phyloP scores from a whole-genome alignment of 2,329 filamentous ascomycete species.

The Beauveria sp. region DNA sequence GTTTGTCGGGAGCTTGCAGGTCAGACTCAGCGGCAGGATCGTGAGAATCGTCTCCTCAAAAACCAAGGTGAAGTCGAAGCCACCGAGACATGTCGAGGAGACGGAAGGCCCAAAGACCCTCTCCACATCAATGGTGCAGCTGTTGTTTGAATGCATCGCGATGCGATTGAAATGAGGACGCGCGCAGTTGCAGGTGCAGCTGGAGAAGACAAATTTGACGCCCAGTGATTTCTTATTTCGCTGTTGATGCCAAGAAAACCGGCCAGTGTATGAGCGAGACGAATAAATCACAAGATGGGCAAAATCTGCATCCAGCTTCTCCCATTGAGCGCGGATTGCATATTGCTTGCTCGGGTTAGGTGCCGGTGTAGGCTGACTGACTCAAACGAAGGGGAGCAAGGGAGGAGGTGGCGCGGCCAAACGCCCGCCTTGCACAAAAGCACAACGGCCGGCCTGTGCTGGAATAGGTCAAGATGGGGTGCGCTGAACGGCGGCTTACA shows the following conservation, averaged over 20 bases:
- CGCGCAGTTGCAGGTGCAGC: neutral
- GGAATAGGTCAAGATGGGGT: neutral
- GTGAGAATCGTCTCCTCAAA: conserved; percentile 22
- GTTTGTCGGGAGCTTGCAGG: conserved; percentile 9
- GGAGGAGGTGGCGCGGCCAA: neutral
- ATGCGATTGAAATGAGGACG: neutral
- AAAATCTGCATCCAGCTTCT: neutral
- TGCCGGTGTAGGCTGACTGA: neutral
- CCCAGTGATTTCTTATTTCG: neutral
- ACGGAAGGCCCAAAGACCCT: conserved; percentile 16
- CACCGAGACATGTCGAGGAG: conserved; percentile 16
- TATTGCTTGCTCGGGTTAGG: neutral
- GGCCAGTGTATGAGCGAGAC: neutral
- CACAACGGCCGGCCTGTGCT: neutral
- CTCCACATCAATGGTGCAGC: conserved; percentile 6
- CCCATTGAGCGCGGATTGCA: neutral
- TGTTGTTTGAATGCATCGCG: conserved; percentile 3
- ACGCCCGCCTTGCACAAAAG: neutral
- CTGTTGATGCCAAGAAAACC: neutral
- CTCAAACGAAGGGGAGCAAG: neutral
- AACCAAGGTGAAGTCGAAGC: conserved; percentile 23
- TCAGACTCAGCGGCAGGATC: conserved; percentile 15
- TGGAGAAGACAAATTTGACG: neutral
- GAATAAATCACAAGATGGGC: neutral
- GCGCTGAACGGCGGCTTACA: neutral